Percentiles rank a stretch among this genome's conserved stretches.
These are phyloP conservation scores for Nakaseomyces glabratus DNA, from an alignment of 1,139 yeast species.

Conservation along the genomic window DNA sequence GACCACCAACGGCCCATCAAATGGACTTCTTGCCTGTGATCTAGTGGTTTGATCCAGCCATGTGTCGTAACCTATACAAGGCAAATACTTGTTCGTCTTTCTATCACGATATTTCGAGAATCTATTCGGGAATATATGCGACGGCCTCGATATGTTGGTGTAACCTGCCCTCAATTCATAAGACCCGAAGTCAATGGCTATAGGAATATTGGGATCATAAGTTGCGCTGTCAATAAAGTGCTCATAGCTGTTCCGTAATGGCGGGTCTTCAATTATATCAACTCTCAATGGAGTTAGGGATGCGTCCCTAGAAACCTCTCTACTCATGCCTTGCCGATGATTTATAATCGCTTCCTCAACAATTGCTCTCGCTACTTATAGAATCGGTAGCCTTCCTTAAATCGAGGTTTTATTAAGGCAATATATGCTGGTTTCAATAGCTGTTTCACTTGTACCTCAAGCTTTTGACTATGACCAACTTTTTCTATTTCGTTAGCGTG, in stretches of 20 bases:
- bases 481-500: too few relatives aligned
- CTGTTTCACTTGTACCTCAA: too few relatives aligned
- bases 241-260: slow-evolving; percentile 37
- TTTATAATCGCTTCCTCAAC: too few relatives aligned
- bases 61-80: slow-evolving; percentile 78
- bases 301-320: slow-evolving; percentile 22
- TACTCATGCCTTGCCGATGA: neutral
- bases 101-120: slow-evolving; percentile 74
- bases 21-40: slow-evolving; percentile 67
- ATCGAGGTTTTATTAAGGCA: too few relatives aligned
- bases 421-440: too few relatives aligned
- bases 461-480: too few relatives aligned
- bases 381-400: too few relatives aligned
- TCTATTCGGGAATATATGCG: slow-evolving; percentile 58
- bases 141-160: slow-evolving; percentile 45
- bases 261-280: slow-evolving; percentile 42
- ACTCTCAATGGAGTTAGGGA: slow-evolving; percentile 42
- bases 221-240: slow-evolving; percentile 39
- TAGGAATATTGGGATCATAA: slow-evolving; percentile 54
- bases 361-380: neutral
- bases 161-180: slow-evolving; percentile 65
- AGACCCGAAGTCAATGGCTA: slow-evolving; percentile 77
- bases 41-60: slow-evolving; percentile 60
- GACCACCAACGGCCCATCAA: slow-evolving; percentile 75
- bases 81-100: slow-evolving; percentile 50